These are phyloP conservation scores for Chaetomiaceae sp. DNA, from an alignment of 2,329 filamentous ascomycete species.

Conservation along the genomic window DNA sequence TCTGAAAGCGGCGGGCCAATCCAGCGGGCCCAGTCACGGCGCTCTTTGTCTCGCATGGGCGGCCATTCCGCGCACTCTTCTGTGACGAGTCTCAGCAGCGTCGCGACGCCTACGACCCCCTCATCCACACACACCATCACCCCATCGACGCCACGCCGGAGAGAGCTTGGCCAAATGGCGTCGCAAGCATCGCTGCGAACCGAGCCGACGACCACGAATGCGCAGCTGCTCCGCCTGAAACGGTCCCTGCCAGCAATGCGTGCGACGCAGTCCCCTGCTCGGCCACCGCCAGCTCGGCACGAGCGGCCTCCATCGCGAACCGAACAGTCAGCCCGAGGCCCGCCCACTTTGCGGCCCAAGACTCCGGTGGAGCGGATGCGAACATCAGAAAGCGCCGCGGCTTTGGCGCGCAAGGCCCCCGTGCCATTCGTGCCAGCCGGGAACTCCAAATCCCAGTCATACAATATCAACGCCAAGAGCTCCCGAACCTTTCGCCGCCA, in stretches of 20 bases:
- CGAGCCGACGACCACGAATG: slow-evolving; percentile 60
- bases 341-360: slow-evolving; percentile 56
- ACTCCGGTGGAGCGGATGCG: slow-evolving; percentile 64
- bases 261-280: slow-evolving; percentile 46
- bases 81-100: slow-evolving; percentile 45
- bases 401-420: slow-evolving; percentile 54
- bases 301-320: slow-evolving; percentile 58
- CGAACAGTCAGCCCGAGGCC: slow-evolving; percentile 44
- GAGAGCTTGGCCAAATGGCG: slow-evolving; percentile 52
- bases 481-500: slow-evolving; percentile 70
- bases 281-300: slow-evolving; percentile 41
- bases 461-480: slow-evolving; percentile 69
- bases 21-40: slow-evolving; percentile 49
- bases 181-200: slow-evolving; percentile 51
- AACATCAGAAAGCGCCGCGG: slow-evolving; percentile 47
- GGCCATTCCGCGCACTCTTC: slow-evolving; percentile 68
- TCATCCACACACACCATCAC: slow-evolving; percentile 50
- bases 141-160: slow-evolving; percentile 56
- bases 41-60: slow-evolving; percentile 62
- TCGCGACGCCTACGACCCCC: slow-evolving; percentile 56
- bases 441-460: slow-evolving; percentile 54
- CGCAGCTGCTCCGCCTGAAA: slow-evolving; percentile 61
- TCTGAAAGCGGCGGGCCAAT: slow-evolving; percentile 80
- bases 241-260: slow-evolving; percentile 59
- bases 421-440: slow-evolving; percentile 78